Evolutionary conservation across 495 filamentous ascomycete species (phyloP), one percentile per base, ranked within the genome.

Genomic region (Sphaerosporella brunnea): DNA sequence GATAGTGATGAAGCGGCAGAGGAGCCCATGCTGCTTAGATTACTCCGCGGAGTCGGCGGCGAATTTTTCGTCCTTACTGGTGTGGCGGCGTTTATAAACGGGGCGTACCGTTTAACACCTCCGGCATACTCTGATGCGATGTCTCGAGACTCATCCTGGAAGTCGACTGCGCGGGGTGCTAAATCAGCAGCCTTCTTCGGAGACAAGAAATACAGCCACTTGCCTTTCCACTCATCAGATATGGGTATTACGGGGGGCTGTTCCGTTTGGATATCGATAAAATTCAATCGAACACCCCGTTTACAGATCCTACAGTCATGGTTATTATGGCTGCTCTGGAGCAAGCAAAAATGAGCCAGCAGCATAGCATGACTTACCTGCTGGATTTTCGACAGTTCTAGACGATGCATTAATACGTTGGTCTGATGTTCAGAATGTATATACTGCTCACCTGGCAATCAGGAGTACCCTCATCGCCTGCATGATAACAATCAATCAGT

Each of bases 81-180:
- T 62, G 60, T 23, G 54, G 64, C 21, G 13, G 20, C n/a, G 9
- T 44, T 44, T 11, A 63, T 63, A 36, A 75, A 59, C 9, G 69
- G 69, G 30, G 77, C 69, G 65, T 97, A 97, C 54, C 73, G 73
- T 50, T 73, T 72, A 36, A 80, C 63, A 0, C 90, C 90, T 4
- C 85, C 87, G 40, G 78, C 72, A 63, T 97, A 97, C 62, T 93
- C 84, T 0, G 82, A 86, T 5, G 90, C 90, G 58, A 96, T 93
- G 37, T 80, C 70, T 25, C 88, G 73, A 21, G 86, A 94, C 53
- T 96, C 86, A 58, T 96, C 90, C 51, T 80, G 72, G 52, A 97
- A 93, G 44, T 69, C 56, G 4, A 79, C 74, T n/a, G n/a, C n/a
- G n/a, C n/a, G n/a, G n/a, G n/a, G n/a, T n/a, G n/a, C n/a, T n/a